Evolutionary conservation across 768 basidiomycete genomes (phyloP), one percentile per base, ranked within the genome.

Genomic region (Mycena chlorophos): DNA sequence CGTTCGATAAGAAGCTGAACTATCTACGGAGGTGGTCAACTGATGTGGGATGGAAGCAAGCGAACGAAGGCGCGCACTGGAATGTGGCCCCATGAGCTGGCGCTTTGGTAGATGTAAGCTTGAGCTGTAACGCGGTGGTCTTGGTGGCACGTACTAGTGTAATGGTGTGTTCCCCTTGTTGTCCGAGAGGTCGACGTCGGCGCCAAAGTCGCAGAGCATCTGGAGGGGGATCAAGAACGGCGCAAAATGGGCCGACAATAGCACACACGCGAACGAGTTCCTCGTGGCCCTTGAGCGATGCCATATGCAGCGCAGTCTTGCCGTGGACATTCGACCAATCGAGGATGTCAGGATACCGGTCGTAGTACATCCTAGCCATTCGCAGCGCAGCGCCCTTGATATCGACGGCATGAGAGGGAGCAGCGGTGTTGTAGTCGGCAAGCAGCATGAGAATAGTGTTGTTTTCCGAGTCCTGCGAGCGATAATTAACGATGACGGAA

Each of bases 281-380:
- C 63, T 94, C 89, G 62, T 94, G 94, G 25, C 95, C 95, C 56
- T 89, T 91, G 52, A 91, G 74, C 46, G 94, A 84, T 5, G 92
- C 91, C 56, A 92, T 80, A 70, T 97, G 94, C 10, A 97, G 76
- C 2, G 94, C 89, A 1, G 95, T 97, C 72, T 86, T 96, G 17
- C 94, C 94, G 37, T 90, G 86, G 5, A 81, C 74, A 69, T 97
- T 95, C 38, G 91, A 88, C 95, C 94, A 97, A 68, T 98, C 94
- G 42, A 95, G 76, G 56, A 91, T 85, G 71, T 87, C 86, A 0
- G 90, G 80, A 71, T 92, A 95, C 12, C 90, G 87, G 65, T 95
- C 90, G 65, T 85, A 86, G 68, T 96, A 96, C 43, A 91, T 65
- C 25, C 86, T 80, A 6, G 93, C 89, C 94, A 97, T 96, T 6